phyloP scores from a whole-genome alignment of 163 green algal species.

The Prototheca wickerhamii region DNA sequence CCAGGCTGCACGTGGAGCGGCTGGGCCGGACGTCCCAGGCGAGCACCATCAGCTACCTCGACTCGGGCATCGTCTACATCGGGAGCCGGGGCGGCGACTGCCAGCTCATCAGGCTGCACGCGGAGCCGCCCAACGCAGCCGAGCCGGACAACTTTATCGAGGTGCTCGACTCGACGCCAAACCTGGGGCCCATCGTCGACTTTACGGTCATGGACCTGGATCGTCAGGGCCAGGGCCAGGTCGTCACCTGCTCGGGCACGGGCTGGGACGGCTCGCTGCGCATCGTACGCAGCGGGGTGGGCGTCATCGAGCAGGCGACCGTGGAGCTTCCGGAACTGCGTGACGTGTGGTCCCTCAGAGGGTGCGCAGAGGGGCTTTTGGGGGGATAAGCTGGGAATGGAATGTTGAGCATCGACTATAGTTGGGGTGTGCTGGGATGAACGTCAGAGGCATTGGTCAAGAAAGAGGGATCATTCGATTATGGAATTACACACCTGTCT shows the following conservation, averaged over 20 bases:
- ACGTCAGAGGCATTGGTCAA: background rate
- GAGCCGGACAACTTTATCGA: slow-evolving; percentile 63
- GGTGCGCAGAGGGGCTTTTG: background rate
- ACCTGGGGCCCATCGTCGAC: slow-evolving; percentile 93
- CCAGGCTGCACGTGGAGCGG: slow-evolving; percentile 64
- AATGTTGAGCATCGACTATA: background rate
- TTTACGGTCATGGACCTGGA: slow-evolving; percentile 93
- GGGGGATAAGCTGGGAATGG: background rate
- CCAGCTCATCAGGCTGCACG: slow-evolving; percentile 58
- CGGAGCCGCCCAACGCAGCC: slow-evolving; percentile 15
- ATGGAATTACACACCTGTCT: background rate
- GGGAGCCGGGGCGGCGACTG: slow-evolving; percentile 62
- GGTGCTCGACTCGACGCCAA: slow-evolving; percentile 81
- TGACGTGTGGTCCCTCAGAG: slow-evolving; percentile 81
- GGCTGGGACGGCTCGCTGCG: slow-evolving; percentile 74
- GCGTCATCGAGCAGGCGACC: slow-evolving; percentile 84
- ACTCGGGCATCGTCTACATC: slow-evolving; percentile 86
- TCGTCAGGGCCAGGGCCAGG: slow-evolving; percentile 78
- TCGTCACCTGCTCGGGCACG: slow-evolving; percentile 84
- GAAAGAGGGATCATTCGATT: background rate
- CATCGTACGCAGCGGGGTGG: slow-evolving; percentile 94
- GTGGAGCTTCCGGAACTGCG: slow-evolving; percentile 76
- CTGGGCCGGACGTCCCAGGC: slow-evolving; percentile 68
- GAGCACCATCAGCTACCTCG: slow-evolving; percentile 81
- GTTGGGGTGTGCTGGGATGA: background rate